Conservation (phyloP, 1,139 yeast genomes). For the Pichia cactophila region DNA sequence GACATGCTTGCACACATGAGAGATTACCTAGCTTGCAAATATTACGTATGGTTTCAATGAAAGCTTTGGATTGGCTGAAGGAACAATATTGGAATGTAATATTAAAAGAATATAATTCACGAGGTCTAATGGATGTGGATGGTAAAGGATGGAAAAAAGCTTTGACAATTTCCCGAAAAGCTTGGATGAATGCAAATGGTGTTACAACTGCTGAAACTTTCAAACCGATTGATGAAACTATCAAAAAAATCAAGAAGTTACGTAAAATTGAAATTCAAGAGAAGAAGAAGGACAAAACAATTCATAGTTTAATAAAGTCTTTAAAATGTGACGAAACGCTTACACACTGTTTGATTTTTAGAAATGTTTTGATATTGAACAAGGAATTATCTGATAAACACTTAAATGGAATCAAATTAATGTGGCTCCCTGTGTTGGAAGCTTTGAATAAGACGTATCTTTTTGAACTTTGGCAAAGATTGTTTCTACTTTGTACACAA, state of each 20-base stretch:
- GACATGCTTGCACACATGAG: conserved; percentile 94
- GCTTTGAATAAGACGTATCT: conserved; percentile 22
- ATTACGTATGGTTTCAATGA: conserved; percentile 47
- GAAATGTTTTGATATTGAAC: conserved; percentile 21
- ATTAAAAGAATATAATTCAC: conserved; percentile 16
- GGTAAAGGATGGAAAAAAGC: conserved; percentile 20
- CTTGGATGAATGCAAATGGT: conserved; percentile 18
- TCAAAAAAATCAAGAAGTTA: conserved; percentile 33
- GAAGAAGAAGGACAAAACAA: conserved; percentile 1
- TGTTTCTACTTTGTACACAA: conserved; percentile 12
- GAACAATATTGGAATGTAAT: conserved; percentile 64
- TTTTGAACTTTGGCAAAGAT: conserved; percentile 12
- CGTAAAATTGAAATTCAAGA: conserved; percentile 33
- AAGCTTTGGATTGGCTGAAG: conserved; percentile 72
- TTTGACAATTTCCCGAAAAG: conserved; percentile 22
- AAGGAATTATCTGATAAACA: conserved; percentile 19
- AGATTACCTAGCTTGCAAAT: conserved; percentile 62
- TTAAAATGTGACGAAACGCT: conserved; percentile 31
- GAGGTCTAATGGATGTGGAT: neutral
- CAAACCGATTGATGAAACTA: conserved; percentile 14
- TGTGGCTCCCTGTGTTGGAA: conserved; percentile 28
- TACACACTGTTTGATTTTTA: conserved; percentile 16
- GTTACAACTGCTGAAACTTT: neutral
- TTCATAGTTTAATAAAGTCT: conserved; percentile 31
- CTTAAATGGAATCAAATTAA: conserved; percentile 21